Base-by-base conservation (phyloP, 305 asterid genomes). In the Fraxinus angustifolia region DNA sequence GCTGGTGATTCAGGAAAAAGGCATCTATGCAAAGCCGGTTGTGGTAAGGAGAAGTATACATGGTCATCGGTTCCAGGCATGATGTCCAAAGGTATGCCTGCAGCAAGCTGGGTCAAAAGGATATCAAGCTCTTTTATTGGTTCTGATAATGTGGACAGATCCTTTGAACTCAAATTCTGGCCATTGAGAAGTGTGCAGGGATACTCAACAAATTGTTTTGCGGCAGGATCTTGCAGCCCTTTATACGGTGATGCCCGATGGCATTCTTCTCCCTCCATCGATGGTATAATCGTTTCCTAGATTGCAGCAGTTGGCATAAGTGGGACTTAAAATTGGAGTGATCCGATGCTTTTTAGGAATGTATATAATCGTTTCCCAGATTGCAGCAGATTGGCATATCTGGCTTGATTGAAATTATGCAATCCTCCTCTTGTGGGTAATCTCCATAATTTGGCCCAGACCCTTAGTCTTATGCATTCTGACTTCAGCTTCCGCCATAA, bases 41-140 rank as follows among this genome's bases (percentile, higher is more conserved):
- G 56, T 12, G 56, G 56, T 45, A 12, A 45, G 56, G 56, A 45
- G 6, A 45, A 14, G 56, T 45, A 45, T 45, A 17, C 17, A 45
- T 45, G 56, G 56, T 12, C 56, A 35, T 74, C 80, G 50, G 89
- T 83, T 82, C 98, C 99, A n/a, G 99, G 94, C 99, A 94, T 94
- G 86, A 96, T 92, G 87, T 96, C 98, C 79, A 92, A 77, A 17
- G 97, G 92, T 75, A 93, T 68, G 81, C 96, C 92, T 62, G 94
- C 92, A 82, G 95, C 96, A 80, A 94, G 90, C 98, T 94, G 98
- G 84, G 90, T 94, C 81, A 94, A 86, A 85, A 91, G 86, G 84
- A 96, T 94, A 91, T 96, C 98, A 48, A 96, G 94, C 90, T 93
- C 99, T 90, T 90, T 92, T 79, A 90, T 89, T 78, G 97, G 97